Evolutionary conservation across 1,139 yeast genomes (phyloP).

Genomic region (Geotrichum reessii): DNA sequence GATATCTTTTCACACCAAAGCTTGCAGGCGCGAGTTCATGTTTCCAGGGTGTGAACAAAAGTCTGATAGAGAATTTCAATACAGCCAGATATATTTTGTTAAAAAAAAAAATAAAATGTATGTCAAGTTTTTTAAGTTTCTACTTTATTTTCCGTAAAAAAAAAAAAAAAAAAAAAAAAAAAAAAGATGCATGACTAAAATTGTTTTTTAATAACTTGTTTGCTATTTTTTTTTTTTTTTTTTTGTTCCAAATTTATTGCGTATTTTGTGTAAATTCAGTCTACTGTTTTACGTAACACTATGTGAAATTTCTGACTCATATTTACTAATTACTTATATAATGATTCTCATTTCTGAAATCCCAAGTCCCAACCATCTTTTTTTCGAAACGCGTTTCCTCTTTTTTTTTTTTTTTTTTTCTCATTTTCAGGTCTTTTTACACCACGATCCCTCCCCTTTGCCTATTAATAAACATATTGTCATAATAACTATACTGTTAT

Average conservation of each 20-base stretch:
- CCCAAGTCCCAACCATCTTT: background rate
- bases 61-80: no score
- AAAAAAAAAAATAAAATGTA: no score
- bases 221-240: background rate
- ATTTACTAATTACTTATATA: background rate
- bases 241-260: background rate
- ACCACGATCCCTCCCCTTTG: background rate
- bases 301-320: background rate
- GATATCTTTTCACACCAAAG: no score
- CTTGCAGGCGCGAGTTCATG: no score
- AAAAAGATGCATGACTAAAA: no score
- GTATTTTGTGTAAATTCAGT: background rate
- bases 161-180: no score
- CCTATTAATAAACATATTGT: background rate
- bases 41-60: no score
- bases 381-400: background rate
- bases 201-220: background rate
- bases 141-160: no score
- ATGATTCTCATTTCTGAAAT: background rate
- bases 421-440: background rate
- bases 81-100: no score
- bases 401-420: background rate
- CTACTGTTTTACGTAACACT: background rate
- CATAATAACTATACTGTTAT: background rate
- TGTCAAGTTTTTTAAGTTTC: no score